Evolutionary conservation across 1,284 basidiomycete species (phyloP).

Genomic region (Fomitopsis pinicola): DNA sequence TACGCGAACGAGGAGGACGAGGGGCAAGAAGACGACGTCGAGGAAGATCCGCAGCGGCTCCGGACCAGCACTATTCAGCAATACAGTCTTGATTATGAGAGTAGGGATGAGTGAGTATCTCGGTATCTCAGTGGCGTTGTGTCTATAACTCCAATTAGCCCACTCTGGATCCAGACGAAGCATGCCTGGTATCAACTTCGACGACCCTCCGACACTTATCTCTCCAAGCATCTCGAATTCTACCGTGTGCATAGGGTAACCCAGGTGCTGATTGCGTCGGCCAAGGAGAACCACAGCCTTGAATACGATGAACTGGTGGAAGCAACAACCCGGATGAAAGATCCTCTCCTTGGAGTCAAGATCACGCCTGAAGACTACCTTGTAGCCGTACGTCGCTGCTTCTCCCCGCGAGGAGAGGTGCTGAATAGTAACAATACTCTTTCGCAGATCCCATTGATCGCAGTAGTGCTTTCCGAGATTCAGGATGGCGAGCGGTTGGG

Average conservation of each 20-base stretch:
- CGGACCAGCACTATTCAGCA: conserved; percentile 29
- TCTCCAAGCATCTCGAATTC: conserved; percentile 41
- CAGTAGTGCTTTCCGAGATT: conserved; percentile 1
- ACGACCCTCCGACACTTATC: conserved; percentile 42
- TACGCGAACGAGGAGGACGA: conserved; percentile 38
- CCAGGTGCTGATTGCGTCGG: conserved; percentile 33
- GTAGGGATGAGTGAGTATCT: conserved; percentile 32
- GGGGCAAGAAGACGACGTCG: conserved; percentile 37
- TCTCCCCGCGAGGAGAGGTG: not conserved
- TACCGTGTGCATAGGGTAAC: conserved; percentile 44
- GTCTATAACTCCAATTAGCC: conserved; percentile 31
- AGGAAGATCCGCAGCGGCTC: conserved; percentile 28
- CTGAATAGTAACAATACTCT: not conserved
- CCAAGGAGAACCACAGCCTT: conserved; percentile 10
- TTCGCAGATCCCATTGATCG: conserved; percentile 6
- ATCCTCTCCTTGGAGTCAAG: conserved; percentile 6
- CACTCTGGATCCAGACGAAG: conserved; percentile 56
- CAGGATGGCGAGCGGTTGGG: not conserved
- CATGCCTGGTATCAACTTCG: conserved; percentile 58
- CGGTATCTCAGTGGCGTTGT: not conserved
- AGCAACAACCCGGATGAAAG: conserved; percentile 11
- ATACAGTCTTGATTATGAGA: conserved; percentile 33
- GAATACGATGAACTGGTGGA: conserved; percentile 5
- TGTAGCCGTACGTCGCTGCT: not conserved
- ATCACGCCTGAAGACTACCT: conserved; percentile 7